Evolutionary conservation across 352 stramenopile species (phyloP), one percentile per base, ranked within the genome.

Genomic region (Phytopythium mirpurense): DNA sequence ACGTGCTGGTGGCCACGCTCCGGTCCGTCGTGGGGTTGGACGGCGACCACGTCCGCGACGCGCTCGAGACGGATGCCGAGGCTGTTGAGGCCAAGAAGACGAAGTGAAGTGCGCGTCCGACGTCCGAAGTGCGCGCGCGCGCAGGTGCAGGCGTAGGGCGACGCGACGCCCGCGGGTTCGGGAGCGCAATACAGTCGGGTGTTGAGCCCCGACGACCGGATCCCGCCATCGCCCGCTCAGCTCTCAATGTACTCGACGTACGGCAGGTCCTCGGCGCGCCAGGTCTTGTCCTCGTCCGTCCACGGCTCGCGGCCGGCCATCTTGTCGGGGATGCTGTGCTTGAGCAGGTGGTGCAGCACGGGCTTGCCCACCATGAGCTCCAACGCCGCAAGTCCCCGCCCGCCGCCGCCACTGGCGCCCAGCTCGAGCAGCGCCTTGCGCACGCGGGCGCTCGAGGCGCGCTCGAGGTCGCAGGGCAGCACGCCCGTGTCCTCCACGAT

Each of bases 161-260:
- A n/a, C n/a, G n/a, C n/a, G n/a, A n/a, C n/a, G n/a, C n/a, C n/a
- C n/a, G n/a, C n/a, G n/a, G n/a, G n/a, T n/a, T n/a, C n/a, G n/a
- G n/a, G n/a, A n/a, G n/a, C 18, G 44, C 12, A 36, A 38, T 51
- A 27, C 18, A 36, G 11, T 51, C 27, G 44, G 10, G 2, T 12
- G 26, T 18, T 15, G 18, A 18, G 23, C 2, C 23, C 6, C 2
- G 3, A 8, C 1, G 42, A 3, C 15, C 15, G 2, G 21, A 29
- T 32, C 5, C 29, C 32, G 32, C 21, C 5, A 21, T 11, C 9
- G 40, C 21, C 19, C n/a, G 34, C 0, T 68, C 50, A 90, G 24
- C 66, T 77, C 53, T 88, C 80, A 3, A 70, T 72, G 59, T 89
- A 88, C 64, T 88, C 80, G 63, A 89, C 78, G 52, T 88, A 86